phyloP scores from a whole-genome alignment of 257 asterid species.

The Ilex asprella region DNA sequence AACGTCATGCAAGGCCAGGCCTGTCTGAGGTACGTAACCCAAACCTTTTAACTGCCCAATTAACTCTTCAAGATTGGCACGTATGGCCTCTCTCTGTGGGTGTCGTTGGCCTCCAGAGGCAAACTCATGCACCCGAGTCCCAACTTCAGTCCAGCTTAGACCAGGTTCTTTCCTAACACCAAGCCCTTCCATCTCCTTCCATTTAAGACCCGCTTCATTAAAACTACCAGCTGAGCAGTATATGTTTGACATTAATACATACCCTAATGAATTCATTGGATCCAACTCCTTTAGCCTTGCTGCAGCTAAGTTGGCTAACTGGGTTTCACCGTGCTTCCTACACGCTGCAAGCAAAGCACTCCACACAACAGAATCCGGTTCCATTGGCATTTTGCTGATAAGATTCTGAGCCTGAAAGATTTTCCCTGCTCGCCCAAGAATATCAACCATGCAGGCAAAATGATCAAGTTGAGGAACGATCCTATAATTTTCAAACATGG shows the following conservation, averaged over 20 bases:
- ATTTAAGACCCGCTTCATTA: constrained; percentile 35
- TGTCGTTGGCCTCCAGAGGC: constrained; percentile 60
- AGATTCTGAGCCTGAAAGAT: constrained; percentile 50
- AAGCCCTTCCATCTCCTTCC: constrained; percentile 44
- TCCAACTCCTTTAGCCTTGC: constrained; percentile 56
- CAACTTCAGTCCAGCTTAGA: constrained; percentile 76
- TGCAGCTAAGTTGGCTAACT: constrained; percentile 49
- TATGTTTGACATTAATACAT: constrained; percentile 57
- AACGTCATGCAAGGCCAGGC: constrained; percentile 50
- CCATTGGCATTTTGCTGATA: constrained; percentile 48
- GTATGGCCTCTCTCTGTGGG: constrained; percentile 47
- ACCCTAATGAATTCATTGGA: constrained; percentile 66
- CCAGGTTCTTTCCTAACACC: constrained; percentile 74
- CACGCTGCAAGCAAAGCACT: constrained; percentile 87
- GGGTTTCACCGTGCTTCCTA: constrained; percentile 59
- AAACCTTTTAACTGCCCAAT: constrained; percentile 29
- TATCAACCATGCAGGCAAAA: constrained; percentile 73
- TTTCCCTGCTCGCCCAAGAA: constrained; percentile 67
- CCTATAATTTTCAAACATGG: constrained; percentile 49
- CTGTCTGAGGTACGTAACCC: constrained; percentile 52
- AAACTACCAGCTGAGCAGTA: constrained; percentile 43
- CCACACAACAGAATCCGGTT: constrained; percentile 82
- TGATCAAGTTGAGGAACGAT: constrained; percentile 78
- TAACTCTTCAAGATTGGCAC: constrained; percentile 32
- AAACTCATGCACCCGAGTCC: constrained; percentile 58